These are phyloP conservation scores for Pseudisothecium myosuroides DNA, from an alignment of 225 moss, liverwort and hornwort species.

Conservation along the genomic window DNA sequence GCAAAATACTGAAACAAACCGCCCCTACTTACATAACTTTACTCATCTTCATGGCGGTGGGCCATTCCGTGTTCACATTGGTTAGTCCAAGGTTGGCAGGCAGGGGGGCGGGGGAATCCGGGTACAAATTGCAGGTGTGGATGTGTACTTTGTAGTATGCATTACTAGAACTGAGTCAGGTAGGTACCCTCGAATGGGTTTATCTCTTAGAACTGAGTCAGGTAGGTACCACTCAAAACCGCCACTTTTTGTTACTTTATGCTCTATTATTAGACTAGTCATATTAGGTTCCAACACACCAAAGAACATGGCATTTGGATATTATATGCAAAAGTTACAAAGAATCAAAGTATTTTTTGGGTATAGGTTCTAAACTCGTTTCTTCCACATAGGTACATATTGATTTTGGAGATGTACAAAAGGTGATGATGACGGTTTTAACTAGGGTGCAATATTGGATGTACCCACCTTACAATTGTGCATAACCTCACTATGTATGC, in stretches of 20 bases:
- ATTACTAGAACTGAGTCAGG: neutral
- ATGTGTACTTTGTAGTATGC: neutral
- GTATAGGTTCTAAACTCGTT: neutral
- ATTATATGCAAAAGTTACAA: rapidly evolving
- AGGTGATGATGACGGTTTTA: rapidly evolving
- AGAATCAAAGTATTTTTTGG: neutral
- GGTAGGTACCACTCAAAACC: neutral
- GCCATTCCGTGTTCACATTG: neutral
- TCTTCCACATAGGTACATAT: neutral
- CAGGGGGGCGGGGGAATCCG: too few relatives aligned
- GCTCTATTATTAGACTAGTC: neutral
- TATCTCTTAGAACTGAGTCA: neutral
- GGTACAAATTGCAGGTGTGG: neutral
- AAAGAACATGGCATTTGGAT: rapidly evolving
- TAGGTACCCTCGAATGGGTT: neutral
- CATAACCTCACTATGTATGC: too few relatives aligned
- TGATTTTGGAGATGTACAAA: neutral
- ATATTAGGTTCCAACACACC: neutral
- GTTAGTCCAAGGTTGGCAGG: too few relatives aligned
- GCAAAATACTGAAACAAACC: neutral
- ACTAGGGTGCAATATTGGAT: neutral
- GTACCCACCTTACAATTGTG: neutral
- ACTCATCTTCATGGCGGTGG: neutral
- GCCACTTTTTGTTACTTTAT: neutral
- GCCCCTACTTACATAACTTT: neutral